Percentiles rank a stretch among this genome's conserved stretches.
Conservation (phyloP, 2,329 filamentous ascomycete genomes). For the Exophiala oligosperma region DNA sequence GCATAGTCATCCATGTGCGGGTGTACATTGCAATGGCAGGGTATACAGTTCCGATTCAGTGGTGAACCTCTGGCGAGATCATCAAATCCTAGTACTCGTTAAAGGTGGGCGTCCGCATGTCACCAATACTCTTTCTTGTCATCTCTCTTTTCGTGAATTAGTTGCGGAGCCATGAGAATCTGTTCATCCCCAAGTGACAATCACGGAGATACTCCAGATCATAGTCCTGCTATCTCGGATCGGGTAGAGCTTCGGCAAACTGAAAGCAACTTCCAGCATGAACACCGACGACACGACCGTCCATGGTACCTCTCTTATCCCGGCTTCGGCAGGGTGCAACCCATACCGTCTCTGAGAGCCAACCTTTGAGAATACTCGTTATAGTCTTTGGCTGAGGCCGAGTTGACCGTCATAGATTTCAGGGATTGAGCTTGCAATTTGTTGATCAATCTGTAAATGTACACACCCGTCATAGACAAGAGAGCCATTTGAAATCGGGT, state of each 20-base stretch:
- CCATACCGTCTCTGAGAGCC: conserved; percentile 51
- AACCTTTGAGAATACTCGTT: conserved; percentile 41
- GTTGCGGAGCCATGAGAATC: conserved; percentile 3
- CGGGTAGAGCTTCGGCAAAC: conserved; percentile 26
- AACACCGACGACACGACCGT: neutral
- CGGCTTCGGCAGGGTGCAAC: conserved; percentile 44
- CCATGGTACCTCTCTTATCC: conserved; percentile 43
- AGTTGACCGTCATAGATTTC: conserved; percentile 36
- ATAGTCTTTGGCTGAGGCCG: conserved; percentile 34
- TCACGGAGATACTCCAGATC: conserved; percentile 7
- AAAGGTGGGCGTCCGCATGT: neutral
- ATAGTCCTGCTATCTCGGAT: conserved; percentile 30
- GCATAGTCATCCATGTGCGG: neutral
- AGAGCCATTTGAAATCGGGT: conserved; percentile 47
- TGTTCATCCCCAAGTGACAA: too few relatives aligned
- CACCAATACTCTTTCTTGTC: conserved; percentile 34
- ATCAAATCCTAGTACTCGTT: conserved; percentile 3
- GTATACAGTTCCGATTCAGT: neutral
- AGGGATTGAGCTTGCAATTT: conserved; percentile 44
- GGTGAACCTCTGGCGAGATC: neutral
- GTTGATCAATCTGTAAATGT: conserved; percentile 37
- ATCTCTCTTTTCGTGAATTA: conserved; percentile 38
- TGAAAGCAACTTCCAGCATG: neutral
- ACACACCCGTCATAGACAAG: conserved; percentile 43
- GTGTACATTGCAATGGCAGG: neutral